Conservation (phyloP, 768 basidiomycete genomes). For the Hydnomerulius pinastri region DNA sequence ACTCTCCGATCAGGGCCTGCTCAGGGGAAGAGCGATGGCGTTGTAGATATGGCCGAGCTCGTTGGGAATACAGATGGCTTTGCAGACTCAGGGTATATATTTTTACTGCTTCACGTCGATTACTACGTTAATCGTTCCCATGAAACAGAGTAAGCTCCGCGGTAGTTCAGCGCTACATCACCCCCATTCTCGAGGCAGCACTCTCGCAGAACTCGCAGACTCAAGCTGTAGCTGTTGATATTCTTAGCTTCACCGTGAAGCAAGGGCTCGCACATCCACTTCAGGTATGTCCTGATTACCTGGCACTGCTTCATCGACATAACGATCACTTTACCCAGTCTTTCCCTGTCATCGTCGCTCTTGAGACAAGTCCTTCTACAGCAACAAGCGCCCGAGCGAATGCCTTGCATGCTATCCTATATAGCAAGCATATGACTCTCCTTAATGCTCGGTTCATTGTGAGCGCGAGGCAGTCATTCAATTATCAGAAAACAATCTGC, state of each 20-base stretch:
- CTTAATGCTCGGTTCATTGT: conserved; percentile 83
- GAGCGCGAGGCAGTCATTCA: conserved; percentile 79
- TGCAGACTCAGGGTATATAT: conserved; percentile 89
- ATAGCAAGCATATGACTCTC: conserved; percentile 87
- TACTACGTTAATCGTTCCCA: background rate
- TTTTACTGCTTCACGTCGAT: background rate
- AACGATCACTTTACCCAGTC: conserved; percentile 50
- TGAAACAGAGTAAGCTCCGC: conserved; percentile 83
- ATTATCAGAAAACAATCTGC: conserved; percentile 70
- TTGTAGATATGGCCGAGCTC: conserved; percentile 89
- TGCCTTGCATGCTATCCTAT: conserved; percentile 77
- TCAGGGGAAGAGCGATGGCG: conserved; percentile 30
- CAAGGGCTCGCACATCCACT: conserved; percentile 96
- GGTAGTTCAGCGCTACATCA: conserved; percentile 89
- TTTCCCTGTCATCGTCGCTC: conserved; percentile 86
- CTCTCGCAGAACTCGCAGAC: conserved; percentile 69
- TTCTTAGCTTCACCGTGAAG: conserved; percentile 89
- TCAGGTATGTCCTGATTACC: conserved; percentile 52
- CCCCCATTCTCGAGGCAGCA: conserved; percentile 78
- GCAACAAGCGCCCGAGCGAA: conserved; percentile 73
- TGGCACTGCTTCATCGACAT: background rate
- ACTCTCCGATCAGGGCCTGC: conserved; percentile 9
- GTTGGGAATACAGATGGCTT: conserved; percentile 95
- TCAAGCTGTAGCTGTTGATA: conserved; percentile 85
- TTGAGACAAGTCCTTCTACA: conserved; percentile 79